A percentile compares a stretch with the other conserved stretches of the same genome.
Evolutionary conservation across 257 asterid genomes (phyloP).

Genomic region (Solanum microdontum): DNA sequence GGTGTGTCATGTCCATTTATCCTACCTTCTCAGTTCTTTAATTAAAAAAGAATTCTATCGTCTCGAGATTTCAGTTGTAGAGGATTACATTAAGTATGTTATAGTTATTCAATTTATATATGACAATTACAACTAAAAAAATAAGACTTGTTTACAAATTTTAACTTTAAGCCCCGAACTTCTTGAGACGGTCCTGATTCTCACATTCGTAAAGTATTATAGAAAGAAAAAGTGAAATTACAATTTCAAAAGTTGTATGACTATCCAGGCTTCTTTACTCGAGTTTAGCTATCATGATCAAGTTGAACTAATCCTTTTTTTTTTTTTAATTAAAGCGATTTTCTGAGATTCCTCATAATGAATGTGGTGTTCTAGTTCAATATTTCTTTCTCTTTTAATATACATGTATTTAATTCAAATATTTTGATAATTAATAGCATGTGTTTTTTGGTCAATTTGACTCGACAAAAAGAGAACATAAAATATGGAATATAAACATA

Average conservation of each 20-base stretch:
- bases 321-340: neutral
- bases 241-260: neutral
- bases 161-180: too few relatives aligned
- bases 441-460: neutral
- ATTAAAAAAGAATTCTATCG: too few relatives aligned
- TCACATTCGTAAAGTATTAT: too few relatives aligned
- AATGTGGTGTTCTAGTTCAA: neutral
- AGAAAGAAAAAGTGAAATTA: neutral
- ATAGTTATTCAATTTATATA: too few relatives aligned
- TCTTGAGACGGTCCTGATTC: too few relatives aligned
- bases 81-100: too few relatives aligned
- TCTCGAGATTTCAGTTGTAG: too few relatives aligned
- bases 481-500: neutral
- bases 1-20: too few relatives aligned
- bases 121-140: too few relatives aligned
- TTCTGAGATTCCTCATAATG: neutral
- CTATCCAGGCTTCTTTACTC: neutral
- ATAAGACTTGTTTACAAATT: too few relatives aligned
- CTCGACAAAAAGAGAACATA: neutral
- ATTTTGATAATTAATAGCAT: neutral
- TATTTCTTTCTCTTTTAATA: neutral
- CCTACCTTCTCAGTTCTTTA: too few relatives aligned
- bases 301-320: neutral
- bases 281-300: neutral
- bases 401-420: neutral